Conservation (phyloP, 2,329 filamentous ascomycete genomes). For the Neurospora sp. region DNA sequence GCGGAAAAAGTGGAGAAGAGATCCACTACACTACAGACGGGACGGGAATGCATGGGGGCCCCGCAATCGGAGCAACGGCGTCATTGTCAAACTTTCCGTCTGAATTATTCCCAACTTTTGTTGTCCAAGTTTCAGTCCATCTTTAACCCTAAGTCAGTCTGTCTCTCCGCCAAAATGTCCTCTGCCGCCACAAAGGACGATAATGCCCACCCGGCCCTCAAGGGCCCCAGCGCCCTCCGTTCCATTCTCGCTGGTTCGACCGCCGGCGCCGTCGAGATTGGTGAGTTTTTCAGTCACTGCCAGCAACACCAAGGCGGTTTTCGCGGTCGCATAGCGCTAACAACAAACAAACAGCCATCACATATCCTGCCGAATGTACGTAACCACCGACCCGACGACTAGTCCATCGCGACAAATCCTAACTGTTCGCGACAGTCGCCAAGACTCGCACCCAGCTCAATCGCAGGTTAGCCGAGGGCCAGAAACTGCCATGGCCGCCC, state of each 20-base stretch:
- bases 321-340: neutral
- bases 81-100: neutral
- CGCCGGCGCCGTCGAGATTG: conserved; percentile 92
- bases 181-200: conserved; percentile 15
- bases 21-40: neutral
- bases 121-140: neutral
- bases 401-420: neutral
- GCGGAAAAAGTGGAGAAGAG: neutral
- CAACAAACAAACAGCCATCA: conserved; percentile 49
- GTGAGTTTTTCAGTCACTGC: conserved; percentile 33
- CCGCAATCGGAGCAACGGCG: neutral
- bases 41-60: neutral
- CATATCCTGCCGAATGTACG: conserved; percentile 87
- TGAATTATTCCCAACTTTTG: neutral
- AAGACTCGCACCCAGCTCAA: conserved; percentile 95
- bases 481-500: conserved; percentile 90
- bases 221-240: conserved; percentile 67
- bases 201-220: conserved; percentile 18
- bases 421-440: conserved; percentile 50
- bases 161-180: conserved; percentile 10
- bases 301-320: conserved; percentile 17
- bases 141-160: neutral
- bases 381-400: conserved; percentile 7
- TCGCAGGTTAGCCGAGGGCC: conserved; percentile 63
- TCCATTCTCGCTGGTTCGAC: conserved; percentile 87